Evolutionary conservation across 169 alveolate genomes (phyloP), one percentile per base, ranked within the genome.

Genomic region (Prorocentrum cordatum): DNA sequence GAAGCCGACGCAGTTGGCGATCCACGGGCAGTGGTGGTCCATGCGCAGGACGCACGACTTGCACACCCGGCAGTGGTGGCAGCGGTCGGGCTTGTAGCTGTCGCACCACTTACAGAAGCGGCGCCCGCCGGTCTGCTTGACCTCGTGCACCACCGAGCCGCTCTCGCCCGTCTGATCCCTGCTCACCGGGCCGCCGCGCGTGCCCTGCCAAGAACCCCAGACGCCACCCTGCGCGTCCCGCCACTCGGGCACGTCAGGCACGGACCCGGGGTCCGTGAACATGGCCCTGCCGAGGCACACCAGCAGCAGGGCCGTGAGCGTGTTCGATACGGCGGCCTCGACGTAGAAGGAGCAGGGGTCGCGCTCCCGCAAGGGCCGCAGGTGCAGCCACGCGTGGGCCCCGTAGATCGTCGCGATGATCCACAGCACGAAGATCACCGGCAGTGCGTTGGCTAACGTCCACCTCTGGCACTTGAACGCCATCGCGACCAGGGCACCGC

Each of bases 21-120:
- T 92, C 96, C 97, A 95, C 6, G 97, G 97, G 45, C 98, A 95
- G 75, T 95, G 98, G 86, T 95, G 98, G 64, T 95, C 98, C 83
- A 93, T 94, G 27, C 94, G 84, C 35, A 88, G 94, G n/a, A 95
- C 45, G 18, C 5, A 5, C 18, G 10, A 38, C 18, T 38, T 38
- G 45, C 10, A 5, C 18, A 6, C 5, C 18, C 45, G 5, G 45
- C 45, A 38, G 45, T 38, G 10, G 45, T 38, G 45, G 18, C 18
- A 5, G 45, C 10, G 5, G 45, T 45, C 59, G 5, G 59, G 59
- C 59, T 10, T 6, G 59, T 45, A 45, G 24, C 16, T 6, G 5
- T 7, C 2, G 5, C 26, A 10, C 16, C 16, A 2, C 24, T 7
- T 12, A n/a, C 59, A 45, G 59, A 12, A 45, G 26, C 59, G 59